A percentile compares a stretch with the other conserved stretches of the same genome.
Conservation (phyloP, 495 filamentous ascomycete genomes). For the Oidiodendron maius region DNA sequence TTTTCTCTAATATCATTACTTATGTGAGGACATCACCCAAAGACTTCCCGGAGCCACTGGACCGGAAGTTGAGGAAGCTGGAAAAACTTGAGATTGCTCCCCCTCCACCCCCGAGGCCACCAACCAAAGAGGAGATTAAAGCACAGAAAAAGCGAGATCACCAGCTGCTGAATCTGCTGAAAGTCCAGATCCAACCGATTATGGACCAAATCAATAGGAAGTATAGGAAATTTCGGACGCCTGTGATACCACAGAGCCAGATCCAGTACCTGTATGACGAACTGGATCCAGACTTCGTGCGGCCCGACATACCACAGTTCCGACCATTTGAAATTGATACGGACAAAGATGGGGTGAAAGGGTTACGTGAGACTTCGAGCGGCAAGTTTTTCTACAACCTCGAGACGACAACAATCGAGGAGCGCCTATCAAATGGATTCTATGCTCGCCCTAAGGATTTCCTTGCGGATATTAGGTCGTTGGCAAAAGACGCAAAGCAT, state of each 20-base stretch:
- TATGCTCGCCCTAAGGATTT: constrained; percentile 89
- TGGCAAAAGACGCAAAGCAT: constrained; percentile 76
- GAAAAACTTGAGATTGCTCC: constrained; percentile 70
- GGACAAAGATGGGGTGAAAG: constrained; percentile 69
- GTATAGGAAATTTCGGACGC: constrained; percentile 77
- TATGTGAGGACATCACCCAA: constrained; percentile 71
- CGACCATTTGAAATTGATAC: constrained; percentile 70
- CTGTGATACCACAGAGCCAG: constrained; percentile 63
- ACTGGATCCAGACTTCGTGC: constrained; percentile 70
- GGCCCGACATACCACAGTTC: constrained; percentile 58
- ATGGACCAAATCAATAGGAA: constrained; percentile 90
- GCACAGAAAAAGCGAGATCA: constrained; percentile 76
- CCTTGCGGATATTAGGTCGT: constrained; percentile 70
- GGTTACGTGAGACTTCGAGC: constrained; percentile 60
- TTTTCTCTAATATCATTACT: constrained; percentile 64
- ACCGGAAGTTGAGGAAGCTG: constrained; percentile 78
- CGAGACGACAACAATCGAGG: constrained; percentile 89
- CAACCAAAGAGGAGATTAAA: constrained; percentile 72
- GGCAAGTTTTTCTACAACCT: constrained; percentile 91
- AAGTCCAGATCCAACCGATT: constrained; percentile 80
- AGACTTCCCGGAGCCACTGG: constrained; percentile 79
- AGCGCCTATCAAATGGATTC: constrained; percentile 88
- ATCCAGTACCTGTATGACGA: constrained; percentile 81
- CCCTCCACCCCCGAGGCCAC: constrained; percentile 52
- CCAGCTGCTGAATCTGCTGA: constrained; percentile 73